Evolutionary conservation across 2,329 filamentous ascomycete genomes (phyloP), one percentile per base, ranked within the genome.

Genomic region (Trichoderma koningiopsis): DNA sequence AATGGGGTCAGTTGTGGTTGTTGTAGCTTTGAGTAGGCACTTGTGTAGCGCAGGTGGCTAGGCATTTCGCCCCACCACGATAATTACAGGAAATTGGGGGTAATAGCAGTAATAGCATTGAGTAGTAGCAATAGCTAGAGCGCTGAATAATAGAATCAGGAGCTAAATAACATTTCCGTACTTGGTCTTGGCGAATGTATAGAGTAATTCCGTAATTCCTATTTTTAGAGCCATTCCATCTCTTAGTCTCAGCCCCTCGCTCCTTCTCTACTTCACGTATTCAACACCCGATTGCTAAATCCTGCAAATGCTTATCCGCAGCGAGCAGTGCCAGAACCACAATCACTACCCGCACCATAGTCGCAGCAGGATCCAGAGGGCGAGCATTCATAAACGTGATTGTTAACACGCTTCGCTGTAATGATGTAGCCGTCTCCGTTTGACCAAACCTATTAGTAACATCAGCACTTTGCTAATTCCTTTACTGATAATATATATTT

Each of bases 301-400:
- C 0, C 24, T 29, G 13, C 8, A 2, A 64, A 22, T 22, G 16
- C 7, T n/a, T 56, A 64, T n/a, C 61, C 61, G 31, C 61, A 64
- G 37, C 61, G 61, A 35, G 61, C 61, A 64, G 61, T 64, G 27
- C 61, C 61, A 56, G 61, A 64, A 35, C 61, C 61, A 31, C 61
- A 64, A 31, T 64, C 61, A 37, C 61, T 33, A 16, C 33, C 61
- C 10, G 16, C 49, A 16, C 61, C 61, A 43, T 64, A 64, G 22
- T 56, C 61, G 35, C 61, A 64, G 49, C 61, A 64, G 5, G 24
- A 24, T 31, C 61, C 61, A 4, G 61, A 56, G 7, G 61, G 33
- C 33, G 49, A 56, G 29, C 61, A 64, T 24, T 64, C 61, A 22
- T 64, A 64, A 31, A 64, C 61, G 11, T 64, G 61, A 16, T 64